Evolutionary conservation across 83 land plant genomes (phyloP), one percentile per base, ranked within the genome.

Genomic region (Picea mariana): DNA sequence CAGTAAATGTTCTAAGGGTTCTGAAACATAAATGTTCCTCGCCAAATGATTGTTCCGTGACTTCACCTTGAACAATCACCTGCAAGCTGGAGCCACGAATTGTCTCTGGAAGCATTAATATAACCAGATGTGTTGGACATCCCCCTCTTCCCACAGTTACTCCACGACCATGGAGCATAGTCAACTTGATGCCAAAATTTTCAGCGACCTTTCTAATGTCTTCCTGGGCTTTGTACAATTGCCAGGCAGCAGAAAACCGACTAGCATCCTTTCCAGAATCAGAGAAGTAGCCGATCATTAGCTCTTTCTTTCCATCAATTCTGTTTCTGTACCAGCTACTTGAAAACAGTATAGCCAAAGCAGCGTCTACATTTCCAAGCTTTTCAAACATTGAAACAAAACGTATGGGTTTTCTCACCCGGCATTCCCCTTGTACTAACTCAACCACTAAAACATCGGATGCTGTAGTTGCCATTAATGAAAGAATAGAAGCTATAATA

Each of bases 201-300:
- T 86, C 75, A 1, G 86, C 87, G 21, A 86, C 87, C 69, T 86
- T 69, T 38, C 77, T 40, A 79, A 86, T 79, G 69, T 83, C 87
- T 42, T 82, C 86, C 77, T 86, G 86, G 42, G 81, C 75, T 82
- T 86, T 86, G 52, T 86, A 83, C 52, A 86, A 47, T 38, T 82
- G 82, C 87, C 87, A 86, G 23, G 86, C 86, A 18, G 86, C 86
- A 59, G 87, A 86, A 20, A 86, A 80, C 40, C 87, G 77, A 15
- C 86, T 82, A 55, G 86, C 87, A 82, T 86, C 87, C 81, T 86
- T 83, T 18, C 87, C 82, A 71, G 87, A 86, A 68, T n/a, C n/a
- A n/a, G 31, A 27, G 31, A 27, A 27, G 31, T 27, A 27, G 31
- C 31, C 31, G 31, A 27, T 27, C 31, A 27, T 27, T 27, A 27